These are phyloP conservation scores for Salix arbutifolia DNA, from an alignment of 345 rosid genomes.

Conservation along the genomic window DNA sequence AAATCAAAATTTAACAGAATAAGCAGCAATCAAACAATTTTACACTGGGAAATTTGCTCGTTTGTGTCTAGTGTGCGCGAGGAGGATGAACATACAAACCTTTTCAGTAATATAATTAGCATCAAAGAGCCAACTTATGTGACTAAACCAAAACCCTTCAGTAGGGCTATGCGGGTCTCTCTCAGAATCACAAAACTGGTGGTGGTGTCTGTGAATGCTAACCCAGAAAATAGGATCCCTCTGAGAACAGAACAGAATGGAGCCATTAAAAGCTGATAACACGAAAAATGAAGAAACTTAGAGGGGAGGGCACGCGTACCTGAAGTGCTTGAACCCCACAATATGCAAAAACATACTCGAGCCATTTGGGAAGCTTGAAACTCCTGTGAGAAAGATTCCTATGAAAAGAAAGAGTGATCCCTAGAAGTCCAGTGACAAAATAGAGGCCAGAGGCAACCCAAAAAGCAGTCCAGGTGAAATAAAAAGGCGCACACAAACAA, in stretches of 20 bases:
- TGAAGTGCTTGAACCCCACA: conserved; percentile 84
- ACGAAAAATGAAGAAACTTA: background rate
- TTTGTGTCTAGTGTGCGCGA: background rate
- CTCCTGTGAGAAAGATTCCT: conserved; percentile 72
- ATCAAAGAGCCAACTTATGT: conserved; percentile 82
- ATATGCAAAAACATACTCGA: conserved; percentile 78
- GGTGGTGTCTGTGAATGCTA: conserved; percentile 91
- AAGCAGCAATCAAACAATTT: background rate
- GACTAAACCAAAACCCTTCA: conserved; percentile 95
- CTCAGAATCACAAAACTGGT: conserved; percentile 75
- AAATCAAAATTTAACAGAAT: conserved; percentile 8
- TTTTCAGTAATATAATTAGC: conserved; percentile 42
- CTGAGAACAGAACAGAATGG: conserved; percentile 21
- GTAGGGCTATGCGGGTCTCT: conserved; percentile 90
- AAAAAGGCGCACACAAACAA: conserved; percentile 64
- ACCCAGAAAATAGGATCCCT: conserved; percentile 88
- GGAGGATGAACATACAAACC: conserved; percentile 29
- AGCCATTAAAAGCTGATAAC: background rate
- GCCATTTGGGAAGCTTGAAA: conserved; percentile 81
- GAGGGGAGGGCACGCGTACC: conserved; percentile 24
- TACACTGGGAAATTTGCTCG: no score
- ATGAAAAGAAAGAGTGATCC: conserved; percentile 72
- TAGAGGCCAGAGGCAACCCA: conserved; percentile 59
- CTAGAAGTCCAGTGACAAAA: conserved; percentile 60
- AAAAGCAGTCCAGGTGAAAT: conserved; percentile 69